These are phyloP conservation scores for Parachlorella kessleri DNA, from an alignment of 139 green algal species.

Conservation along the genomic window DNA sequence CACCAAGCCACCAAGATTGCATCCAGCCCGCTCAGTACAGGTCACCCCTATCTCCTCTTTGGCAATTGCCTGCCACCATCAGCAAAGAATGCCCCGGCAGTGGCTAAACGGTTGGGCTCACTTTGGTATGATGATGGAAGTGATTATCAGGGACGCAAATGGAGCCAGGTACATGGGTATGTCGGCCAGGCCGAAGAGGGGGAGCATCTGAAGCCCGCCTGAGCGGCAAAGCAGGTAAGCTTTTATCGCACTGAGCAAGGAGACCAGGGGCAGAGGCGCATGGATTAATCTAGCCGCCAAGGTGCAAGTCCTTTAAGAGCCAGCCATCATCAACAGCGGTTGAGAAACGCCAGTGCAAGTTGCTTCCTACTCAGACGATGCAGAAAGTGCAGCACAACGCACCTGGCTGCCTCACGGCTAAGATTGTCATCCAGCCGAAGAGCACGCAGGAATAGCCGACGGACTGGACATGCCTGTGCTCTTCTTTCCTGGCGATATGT, in stretches of 20 bases:
- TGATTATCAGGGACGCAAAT: slow-evolving; percentile 69
- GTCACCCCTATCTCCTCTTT: too few species aligned
- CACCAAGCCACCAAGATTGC: too few species aligned
- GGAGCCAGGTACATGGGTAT: slow-evolving; percentile 58
- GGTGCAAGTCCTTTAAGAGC: background rate
- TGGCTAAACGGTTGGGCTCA: too few species aligned
- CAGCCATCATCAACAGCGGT: background rate
- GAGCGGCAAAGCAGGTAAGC: background rate
- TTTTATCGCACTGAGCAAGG: background rate
- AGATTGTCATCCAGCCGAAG: slow-evolving; percentile 74
- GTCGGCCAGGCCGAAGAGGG: slow-evolving; percentile 49
- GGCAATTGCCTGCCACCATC: too few species aligned
- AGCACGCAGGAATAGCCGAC: slow-evolving; percentile 76
- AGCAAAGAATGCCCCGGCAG: too few species aligned
- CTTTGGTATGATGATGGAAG: slow-evolving; percentile 57
- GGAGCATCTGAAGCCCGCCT: slow-evolving; percentile 35
- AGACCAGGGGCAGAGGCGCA: background rate
- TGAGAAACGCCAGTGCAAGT: too few species aligned
- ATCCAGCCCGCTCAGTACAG: too few species aligned
- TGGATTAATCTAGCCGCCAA: background rate
- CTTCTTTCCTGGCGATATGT: slow-evolving; percentile 21
- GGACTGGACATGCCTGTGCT: slow-evolving; percentile 38
- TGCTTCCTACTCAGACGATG: background rate
- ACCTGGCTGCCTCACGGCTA: slow-evolving; percentile 30
- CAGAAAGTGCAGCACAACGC: background rate